Evolutionary conservation across 345 rosid genomes (phyloP).

Genomic region (Euphorbia peplus): DNA sequence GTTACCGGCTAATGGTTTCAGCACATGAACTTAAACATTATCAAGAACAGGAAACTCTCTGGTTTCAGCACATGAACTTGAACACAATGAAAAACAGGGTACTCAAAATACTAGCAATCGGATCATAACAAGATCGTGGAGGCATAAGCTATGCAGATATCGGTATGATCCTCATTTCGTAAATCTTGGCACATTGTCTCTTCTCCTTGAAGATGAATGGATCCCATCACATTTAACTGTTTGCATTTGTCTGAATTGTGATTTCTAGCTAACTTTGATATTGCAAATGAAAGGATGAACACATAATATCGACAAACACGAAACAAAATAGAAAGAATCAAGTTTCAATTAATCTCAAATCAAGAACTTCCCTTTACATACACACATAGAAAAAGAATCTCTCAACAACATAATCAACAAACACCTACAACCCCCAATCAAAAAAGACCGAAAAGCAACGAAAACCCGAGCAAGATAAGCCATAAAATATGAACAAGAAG

Average conservation of each 20-base stretch:
- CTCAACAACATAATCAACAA: slow-evolving; percentile 34
- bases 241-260: not conserved
- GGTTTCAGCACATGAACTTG: not conserved
- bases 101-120: not conserved
- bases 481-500: slow-evolving; percentile 87
- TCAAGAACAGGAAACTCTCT: not conserved
- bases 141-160: not conserved
- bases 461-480: slow-evolving; percentile 81
- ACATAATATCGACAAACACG: not conserved
- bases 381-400: not conserved
- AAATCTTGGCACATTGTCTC: too few relatives aligned
- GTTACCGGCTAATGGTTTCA: not conserved
- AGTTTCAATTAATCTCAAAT: not conserved
- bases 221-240: not conserved
- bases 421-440: slow-evolving; percentile 74
- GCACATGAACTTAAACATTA: not conserved
- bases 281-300: not conserved
- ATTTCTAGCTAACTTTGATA: not conserved
- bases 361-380: slow-evolving; percentile 7
- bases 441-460: slow-evolving; percentile 74
- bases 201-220: too few relatives aligned
- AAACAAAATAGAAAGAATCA: not conserved
- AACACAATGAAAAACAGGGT: not conserved
- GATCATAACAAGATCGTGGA: not conserved
- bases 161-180: not conserved